Base-by-base conservation (phyloP, 495 filamentous ascomycete genomes). In the Penicillium longicatenatum region DNA sequence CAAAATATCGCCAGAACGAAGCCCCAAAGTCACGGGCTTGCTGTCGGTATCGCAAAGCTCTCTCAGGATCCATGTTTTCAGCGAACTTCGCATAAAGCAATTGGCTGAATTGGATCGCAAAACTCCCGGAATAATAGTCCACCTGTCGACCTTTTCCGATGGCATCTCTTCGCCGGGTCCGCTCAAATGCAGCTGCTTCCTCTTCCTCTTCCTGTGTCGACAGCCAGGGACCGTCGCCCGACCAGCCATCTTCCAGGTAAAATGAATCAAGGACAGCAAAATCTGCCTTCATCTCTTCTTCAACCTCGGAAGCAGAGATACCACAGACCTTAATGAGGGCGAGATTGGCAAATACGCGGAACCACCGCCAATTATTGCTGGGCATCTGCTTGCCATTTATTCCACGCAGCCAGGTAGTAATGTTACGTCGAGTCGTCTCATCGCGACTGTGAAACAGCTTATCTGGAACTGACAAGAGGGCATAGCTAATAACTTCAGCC, bases 141-240 rank as follows among this genome's bases (percentile, higher is more conserved):
- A 60, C 65, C 22, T 65, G 65, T 6, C 63, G 58, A 10, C 65
- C 59, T 33, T 46, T 45, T 8, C 43, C 59, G 31, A 61, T 50
- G 4, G 20, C 31, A 55, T 60, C 52, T 6, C 52, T 20, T 16
- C 58, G 47, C 4, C 47, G 14, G 3, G 52, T 55, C 26, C 30
- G 17, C 21, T 55, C 46, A 22, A 39, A 60, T 9, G 45, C 52
- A 69, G 71, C 65, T 55, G 26, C 24, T 52, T 60, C 33, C 14
- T 60, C 29, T 12, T 24, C 41, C 30, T 60, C 58, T 11, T 60
- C 37, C 5, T 55, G 20, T 10, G 60, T 58, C 10, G 55, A 54
- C 4, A 83, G 82, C 69, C 84, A 84, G 0, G 86, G 87, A 0
- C 88, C 88, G 53, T 92, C 88, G 58, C 87, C 88, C 0, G 84